Conservation (phyloP, 2,329 filamentous ascomycete species). For the Aspergillus phoenicis region DNA sequence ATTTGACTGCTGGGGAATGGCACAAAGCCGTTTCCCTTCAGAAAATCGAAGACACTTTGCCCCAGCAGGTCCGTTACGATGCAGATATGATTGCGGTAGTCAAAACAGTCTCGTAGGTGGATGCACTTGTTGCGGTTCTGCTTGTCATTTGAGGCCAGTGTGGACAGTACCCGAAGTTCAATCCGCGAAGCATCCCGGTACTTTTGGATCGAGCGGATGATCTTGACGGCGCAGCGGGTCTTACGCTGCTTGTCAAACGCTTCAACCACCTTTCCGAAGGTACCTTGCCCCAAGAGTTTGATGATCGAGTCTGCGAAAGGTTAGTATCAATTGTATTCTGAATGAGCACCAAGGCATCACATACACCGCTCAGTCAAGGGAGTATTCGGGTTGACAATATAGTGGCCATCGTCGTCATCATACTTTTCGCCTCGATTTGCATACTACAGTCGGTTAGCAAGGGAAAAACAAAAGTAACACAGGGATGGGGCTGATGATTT, state of each 20-base stretch:
- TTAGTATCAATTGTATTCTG: conserved; percentile 20
- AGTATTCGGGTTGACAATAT: conserved; percentile 86
- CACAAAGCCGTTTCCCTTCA: conserved; percentile 93
- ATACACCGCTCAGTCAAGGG: conserved; percentile 86
- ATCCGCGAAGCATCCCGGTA: conserved; percentile 96
- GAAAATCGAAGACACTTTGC: conserved; percentile 96
- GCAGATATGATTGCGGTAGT: conserved; percentile 96
- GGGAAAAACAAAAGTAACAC: conserved; percentile 1
- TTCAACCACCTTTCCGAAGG: conserved; percentile 97
- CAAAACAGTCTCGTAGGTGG: conserved; percentile 93
- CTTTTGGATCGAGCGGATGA: conserved; percentile 97
- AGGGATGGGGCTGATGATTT: background rate
- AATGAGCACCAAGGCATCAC: conserved; percentile 41
- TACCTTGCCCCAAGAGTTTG: conserved; percentile 90
- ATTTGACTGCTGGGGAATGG: conserved; percentile 99
- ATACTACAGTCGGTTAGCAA: conserved; percentile 39
- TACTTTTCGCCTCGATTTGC: conserved; percentile 67
- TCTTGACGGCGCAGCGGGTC: conserved; percentile 90
- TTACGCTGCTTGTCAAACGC: conserved; percentile 78
- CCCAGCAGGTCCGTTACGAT: conserved; percentile 76
- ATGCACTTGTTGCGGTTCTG: conserved; percentile 96
- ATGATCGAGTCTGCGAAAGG: conserved; percentile 72
- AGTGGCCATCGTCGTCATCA: conserved; percentile 96
- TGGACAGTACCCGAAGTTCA: conserved; percentile 88
- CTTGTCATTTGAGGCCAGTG: conserved; percentile 85